A percentile compares a stretch with the other conserved stretches of the same genome.
Evolutionary conservation across 495 filamentous ascomycete species (phyloP).

Genomic region (Penicillium flavigenum): DNA sequence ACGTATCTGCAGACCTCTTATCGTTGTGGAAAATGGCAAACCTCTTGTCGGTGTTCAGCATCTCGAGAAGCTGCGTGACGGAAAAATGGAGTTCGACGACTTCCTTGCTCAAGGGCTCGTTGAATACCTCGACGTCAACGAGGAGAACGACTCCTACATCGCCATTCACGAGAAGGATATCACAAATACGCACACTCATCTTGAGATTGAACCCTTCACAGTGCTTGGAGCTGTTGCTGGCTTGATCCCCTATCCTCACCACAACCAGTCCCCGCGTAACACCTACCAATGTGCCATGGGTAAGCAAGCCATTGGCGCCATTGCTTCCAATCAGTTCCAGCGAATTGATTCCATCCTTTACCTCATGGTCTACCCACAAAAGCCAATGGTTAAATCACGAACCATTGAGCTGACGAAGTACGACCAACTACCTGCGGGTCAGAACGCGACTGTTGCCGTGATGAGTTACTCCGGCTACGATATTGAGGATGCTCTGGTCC

Average conservation of each 20-base stretch:
- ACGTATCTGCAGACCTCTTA: conserved; percentile 89
- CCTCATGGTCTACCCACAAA: conserved; percentile 95
- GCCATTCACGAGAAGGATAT: conserved; percentile 85
- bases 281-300: conserved; percentile 99
- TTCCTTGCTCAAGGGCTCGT: conserved; percentile 86
- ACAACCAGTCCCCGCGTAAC: conserved; percentile 98
- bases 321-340: conserved; percentile 94
- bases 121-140: conserved; percentile 96
- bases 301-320: conserved; percentile 98
- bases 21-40: conserved; percentile 84
- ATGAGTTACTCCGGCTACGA: conserved; percentile 99
- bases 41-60: conserved; percentile 74
- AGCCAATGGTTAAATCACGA: conserved; percentile 94
- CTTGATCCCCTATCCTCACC: conserved; percentile 95
- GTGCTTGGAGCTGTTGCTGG: conserved; percentile 96
- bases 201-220: conserved; percentile 98
- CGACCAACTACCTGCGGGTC: conserved; percentile 93
- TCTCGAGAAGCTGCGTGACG: conserved; percentile 73
- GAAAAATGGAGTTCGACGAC: conserved; percentile 84
- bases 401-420: conserved; percentile 97
- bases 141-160: conserved; percentile 95
- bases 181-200: conserved; percentile 75
- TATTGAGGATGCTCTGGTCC: conserved; percentile 95
- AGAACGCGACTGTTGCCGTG: conserved; percentile 95
- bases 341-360: conserved; percentile 95